phyloP scores from a whole-genome alignment of 2,329 filamentous ascomycete species.

The Achaetomium macrosporum region DNA sequence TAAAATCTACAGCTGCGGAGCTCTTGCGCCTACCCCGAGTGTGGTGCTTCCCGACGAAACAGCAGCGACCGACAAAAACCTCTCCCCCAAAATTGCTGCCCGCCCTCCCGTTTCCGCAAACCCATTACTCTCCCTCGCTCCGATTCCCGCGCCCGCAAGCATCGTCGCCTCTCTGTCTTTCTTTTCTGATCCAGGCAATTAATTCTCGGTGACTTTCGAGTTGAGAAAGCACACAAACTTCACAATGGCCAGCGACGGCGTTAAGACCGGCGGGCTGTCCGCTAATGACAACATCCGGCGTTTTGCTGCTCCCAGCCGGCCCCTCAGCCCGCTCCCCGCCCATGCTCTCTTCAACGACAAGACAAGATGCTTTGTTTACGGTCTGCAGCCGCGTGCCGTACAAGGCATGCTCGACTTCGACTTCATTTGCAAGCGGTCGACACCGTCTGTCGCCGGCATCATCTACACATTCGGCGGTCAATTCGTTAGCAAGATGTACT shows the following conservation, averaged over 20 bases:
- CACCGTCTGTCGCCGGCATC: conserved; percentile 94
- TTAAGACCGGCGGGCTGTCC: conserved; percentile 50
- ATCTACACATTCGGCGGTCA: conserved; percentile 99
- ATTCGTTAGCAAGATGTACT: conserved; percentile 99
- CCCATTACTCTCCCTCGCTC: conserved; percentile 14
- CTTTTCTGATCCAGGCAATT: conserved; percentile 9
- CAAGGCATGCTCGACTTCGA: conserved; percentile 98
- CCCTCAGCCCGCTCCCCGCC: conserved; percentile 77
- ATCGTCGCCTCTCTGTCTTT: conserved; percentile 11
- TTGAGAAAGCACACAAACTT: conserved; percentile 21
- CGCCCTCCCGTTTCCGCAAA: conserved; percentile 18
- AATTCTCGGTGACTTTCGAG: conserved; percentile 18
- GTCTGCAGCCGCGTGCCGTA: conserved; percentile 90
- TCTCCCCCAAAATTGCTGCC: conserved; percentile 20
- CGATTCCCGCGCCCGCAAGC: conserved; percentile 1
- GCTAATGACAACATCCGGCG: conserved; percentile 99
- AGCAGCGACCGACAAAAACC: conserved; percentile 23
- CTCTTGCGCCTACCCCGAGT: conserved; percentile 16
- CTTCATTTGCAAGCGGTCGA: conserved; percentile 99
- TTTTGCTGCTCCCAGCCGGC: conserved; percentile 87
- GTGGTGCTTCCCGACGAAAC: conserved; percentile 15
- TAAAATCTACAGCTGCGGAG: conserved; percentile 20
- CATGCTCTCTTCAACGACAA: conserved; percentile 98
- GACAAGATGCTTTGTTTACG: conserved; percentile 99
- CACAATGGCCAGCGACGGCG: conserved; percentile 48